Base-by-base conservation (phyloP, 2,329 filamentous ascomycete species). In the Cladosporium sp. region DNA sequence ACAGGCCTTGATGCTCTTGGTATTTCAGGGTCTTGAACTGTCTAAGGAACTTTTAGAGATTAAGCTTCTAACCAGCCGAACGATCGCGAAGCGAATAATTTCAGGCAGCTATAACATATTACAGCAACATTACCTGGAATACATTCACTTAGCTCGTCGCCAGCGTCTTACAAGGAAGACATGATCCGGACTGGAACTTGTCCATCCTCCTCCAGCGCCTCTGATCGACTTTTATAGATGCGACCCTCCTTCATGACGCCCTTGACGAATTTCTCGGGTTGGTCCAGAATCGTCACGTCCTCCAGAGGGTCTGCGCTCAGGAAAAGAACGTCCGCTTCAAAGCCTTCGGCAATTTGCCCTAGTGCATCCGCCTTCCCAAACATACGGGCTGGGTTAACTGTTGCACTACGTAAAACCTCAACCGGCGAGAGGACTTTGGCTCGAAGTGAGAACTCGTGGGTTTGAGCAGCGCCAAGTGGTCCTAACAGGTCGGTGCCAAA, bases 181-280 rank as follows among this genome's bases (percentile, higher is more conserved):
- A 39, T 40, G 15, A 47, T 47, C 4, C 44, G 34, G 9, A 47
- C 15, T 4, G 44, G 44, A 19, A 19, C 4, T 12, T 47, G 34
- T 2, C 20, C 44, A 30, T 45, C 48, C 13, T 56, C 48, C 3
- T 17, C 29, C 32, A 56, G 32, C 9, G 19, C 15, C 24, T 22
- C 27, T 24, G 18, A 47, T n/a, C 45, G 41, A 51, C 64, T 66
- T 44, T 60, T 63, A 20, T 62, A 68, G 8, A 78, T 63, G 9
- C 75, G 64, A 0, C 77, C 77, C 32, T 78, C 76, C 58, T 80
- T 80, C 43, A 80, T 68, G 2, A 79, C 74, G 2, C 66, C 71
- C 45, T 76, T 53, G 4, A 79, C 53, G 47, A 69, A 63, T 53
- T 68, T 63, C 29, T 77, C 70, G 1, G 70, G 70, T 32, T 64